These are phyloP conservation scores for Aspergillaceae sp. DNA, from an alignment of 2,329 filamentous ascomycete species.

Conservation along the genomic window DNA sequence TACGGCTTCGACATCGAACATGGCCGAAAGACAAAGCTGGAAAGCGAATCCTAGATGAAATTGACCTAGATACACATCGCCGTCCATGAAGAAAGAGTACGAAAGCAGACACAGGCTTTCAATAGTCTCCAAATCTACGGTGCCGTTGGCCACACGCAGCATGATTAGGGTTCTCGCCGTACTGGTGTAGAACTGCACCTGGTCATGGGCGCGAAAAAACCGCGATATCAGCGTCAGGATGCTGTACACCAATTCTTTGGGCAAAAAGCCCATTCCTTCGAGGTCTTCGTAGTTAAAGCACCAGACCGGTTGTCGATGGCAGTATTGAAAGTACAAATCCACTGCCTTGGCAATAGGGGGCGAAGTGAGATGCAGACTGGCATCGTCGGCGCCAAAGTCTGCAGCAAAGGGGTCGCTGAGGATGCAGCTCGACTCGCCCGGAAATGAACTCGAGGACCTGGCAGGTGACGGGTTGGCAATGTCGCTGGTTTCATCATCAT, in stretches of 20 bases:
- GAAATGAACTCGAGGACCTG: constrained; percentile 8
- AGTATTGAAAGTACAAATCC: constrained; percentile 29
- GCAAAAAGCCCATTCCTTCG: constrained; percentile 17
- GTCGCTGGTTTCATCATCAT: not conserved
- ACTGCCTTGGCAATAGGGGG: constrained; percentile 18
- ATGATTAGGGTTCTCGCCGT: constrained; percentile 32
- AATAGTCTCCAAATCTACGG: constrained; percentile 42
- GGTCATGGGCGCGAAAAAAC: constrained; percentile 21
- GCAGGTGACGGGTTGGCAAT: constrained; percentile 2
- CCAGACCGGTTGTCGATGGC: constrained; percentile 32
- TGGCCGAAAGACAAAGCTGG: constrained; percentile 45
- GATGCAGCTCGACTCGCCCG: constrained; percentile 11
- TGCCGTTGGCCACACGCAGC: constrained; percentile 45
- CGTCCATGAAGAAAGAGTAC: constrained; percentile 45
- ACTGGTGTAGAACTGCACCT: constrained; percentile 31
- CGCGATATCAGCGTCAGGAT: constrained; percentile 25
- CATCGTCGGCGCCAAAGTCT: constrained; percentile 17
- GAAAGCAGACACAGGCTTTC: constrained; percentile 45
- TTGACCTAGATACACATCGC: constrained; percentile 41
- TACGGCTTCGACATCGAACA: constrained; percentile 38
- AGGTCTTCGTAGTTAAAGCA: constrained; percentile 28
- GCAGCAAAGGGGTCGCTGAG: constrained; percentile 14
- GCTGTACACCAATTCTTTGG: constrained; percentile 27
- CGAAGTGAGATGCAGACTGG: constrained; percentile 14
- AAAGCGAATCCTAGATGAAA: constrained; percentile 45